These are phyloP conservation scores for Barbarea vulgaris DNA, from an alignment of 345 rosid genomes.

Conservation along the genomic window DNA sequence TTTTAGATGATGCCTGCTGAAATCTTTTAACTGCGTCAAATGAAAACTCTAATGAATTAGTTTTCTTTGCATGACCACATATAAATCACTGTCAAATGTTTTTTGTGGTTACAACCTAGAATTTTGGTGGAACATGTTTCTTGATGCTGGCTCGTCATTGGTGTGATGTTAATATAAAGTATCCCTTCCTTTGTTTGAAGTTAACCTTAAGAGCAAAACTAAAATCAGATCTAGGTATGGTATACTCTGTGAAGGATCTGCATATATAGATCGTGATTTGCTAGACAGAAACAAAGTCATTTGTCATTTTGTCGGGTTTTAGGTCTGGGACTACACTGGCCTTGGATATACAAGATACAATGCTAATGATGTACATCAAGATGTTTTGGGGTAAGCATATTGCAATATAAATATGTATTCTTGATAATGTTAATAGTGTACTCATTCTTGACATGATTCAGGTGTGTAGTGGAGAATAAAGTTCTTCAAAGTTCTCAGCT, in stretches of 20 bases:
- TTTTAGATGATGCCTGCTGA: not conserved
- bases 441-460: slow-evolving; percentile 42
- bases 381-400: slow-evolving; percentile 69
- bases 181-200: not conserved
- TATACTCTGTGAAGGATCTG: not conserved
- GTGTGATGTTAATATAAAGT: not conserved
- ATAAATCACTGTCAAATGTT: not conserved
- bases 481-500: slow-evolving; percentile 81
- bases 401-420: not conserved
- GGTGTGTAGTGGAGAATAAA: slow-evolving; percentile 97
- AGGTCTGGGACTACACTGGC: slow-evolving; percentile 99
- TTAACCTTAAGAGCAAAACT: not conserved
- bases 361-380: slow-evolving; percentile 79
- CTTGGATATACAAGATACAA: slow-evolving; percentile 77
- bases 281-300: not conserved
- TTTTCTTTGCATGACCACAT: slow-evolving; percentile 1
- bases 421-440: slow-evolving; percentile 3
- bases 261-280: not conserved
- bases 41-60: not conserved
- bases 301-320: slow-evolving; percentile 21
- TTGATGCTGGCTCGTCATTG: not conserved
- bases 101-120: not conserved
- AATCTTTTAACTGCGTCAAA: not conserved
- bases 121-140: not conserved
- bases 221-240: not conserved